Evolutionary conservation across 768 basidiomycete species (phyloP), one percentile per base, ranked within the genome.

Genomic region (Boletus sp.): DNA sequence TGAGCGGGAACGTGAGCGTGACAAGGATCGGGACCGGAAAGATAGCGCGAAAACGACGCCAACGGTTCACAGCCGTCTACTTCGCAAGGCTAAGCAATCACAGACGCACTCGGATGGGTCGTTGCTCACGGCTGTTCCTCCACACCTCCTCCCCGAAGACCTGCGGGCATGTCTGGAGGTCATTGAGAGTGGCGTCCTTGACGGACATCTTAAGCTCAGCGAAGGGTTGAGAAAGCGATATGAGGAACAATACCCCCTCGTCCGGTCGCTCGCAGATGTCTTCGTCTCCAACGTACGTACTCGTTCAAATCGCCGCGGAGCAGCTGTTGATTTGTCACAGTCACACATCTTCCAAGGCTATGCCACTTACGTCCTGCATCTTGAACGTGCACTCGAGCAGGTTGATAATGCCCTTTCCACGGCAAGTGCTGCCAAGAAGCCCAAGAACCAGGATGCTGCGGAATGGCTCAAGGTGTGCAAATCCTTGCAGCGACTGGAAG

Each of bases 301-400:
- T 65, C 51, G n/a, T 54, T 48, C 23, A 4, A 4, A 48, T 57
- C 25, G 45, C 14, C 21, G 7, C 40, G 43, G 56, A 33, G 53
- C 54, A 56, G 30, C 56, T 48, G 30, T 64, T 68, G 17, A 65
- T 66, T 50, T 55, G 60, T 35, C 51, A 8, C 69, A 96, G 94
- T 90, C 93, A 17, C 89, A 93, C 68, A 92, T 99, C 51, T 85
- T 99, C 56, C 83, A 89, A 57, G 93, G 93, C 55, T 99, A 99
- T 74, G 88, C 91, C 0, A 88, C 86, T 30, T 98, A 95, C 66
- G 91, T 98, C 21, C 75, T 98, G n/a, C 92, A 95, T 67, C 78
- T 98, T 33, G 96, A 98, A 70, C 82, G 88, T 34, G 93, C 95
- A 3, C 77, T 98, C 42, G 85, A 88, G 57, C 88, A 93, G 65